Evolutionary conservation across 495 filamentous ascomycete species (phyloP).

Genomic region (Ascodesmis nigricans): DNA sequence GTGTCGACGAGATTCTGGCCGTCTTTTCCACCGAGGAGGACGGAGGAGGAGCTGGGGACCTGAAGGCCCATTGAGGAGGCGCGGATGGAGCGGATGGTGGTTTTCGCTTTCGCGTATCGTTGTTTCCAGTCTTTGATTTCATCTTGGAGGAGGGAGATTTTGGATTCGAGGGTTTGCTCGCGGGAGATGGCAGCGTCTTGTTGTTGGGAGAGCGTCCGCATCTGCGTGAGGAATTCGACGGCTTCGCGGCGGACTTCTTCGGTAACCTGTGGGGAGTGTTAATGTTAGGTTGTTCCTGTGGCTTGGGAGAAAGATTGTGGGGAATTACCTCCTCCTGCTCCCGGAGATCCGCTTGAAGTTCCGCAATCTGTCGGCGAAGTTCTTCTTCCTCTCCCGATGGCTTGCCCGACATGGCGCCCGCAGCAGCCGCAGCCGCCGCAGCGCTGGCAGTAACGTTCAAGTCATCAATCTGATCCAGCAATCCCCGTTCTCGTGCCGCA

Average conservation of each 20-base stretch:
- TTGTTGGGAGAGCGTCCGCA: slow-evolving; percentile 63
- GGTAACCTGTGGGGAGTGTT: slow-evolving; percentile 37
- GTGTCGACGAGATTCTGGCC: slow-evolving; percentile 47
- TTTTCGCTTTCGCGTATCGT: slow-evolving; percentile 68
- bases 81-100: slow-evolving; percentile 61
- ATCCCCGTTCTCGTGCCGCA: slow-evolving; percentile 35
- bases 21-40: slow-evolving; percentile 42
- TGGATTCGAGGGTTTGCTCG: slow-evolving; percentile 51
- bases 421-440: slow-evolving; percentile 9
- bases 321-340: slow-evolving; percentile 36
- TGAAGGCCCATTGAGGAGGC: slow-evolving; percentile 56
- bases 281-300: too few relatives aligned
- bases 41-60: slow-evolving; percentile 31
- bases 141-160: slow-evolving; percentile 50
- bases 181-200: slow-evolving; percentile 56
- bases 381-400: slow-evolving; percentile 21
- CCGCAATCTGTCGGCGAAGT: slow-evolving; percentile 37
- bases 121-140: slow-evolving; percentile 75
- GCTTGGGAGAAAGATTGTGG: too few relatives aligned
- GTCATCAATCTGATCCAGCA: slow-evolving; percentile 45
- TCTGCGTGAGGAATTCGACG: slow-evolving; percentile 62
- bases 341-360: slow-evolving; percentile 43
- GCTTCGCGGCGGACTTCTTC: slow-evolving; percentile 76
- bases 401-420: slow-evolving; percentile 35
- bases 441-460: too few relatives aligned